Base-by-base conservation (phyloP, 2,329 filamentous ascomycete genomes). In the Alternaria sp. region DNA sequence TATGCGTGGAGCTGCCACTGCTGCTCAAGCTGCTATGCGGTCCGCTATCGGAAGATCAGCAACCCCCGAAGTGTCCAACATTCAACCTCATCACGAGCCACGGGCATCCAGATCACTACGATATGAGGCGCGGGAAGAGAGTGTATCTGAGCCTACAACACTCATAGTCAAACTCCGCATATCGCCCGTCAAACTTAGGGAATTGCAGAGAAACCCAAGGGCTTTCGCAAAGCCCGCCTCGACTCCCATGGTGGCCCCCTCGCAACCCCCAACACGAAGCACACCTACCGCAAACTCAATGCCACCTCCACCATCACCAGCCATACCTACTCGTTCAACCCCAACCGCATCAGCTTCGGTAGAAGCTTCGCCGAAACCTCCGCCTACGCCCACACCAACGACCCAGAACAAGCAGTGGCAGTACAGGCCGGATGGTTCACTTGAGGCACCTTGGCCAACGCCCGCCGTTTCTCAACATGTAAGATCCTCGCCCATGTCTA, bases 1-100 rank as follows among this genome's bases (percentile, higher is more conserved):
- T 49, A 93, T 97, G 87, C 89, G 94, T 57, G 93, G 93, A 54
- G 94, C 94, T 16, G 94, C 94, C 16, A 90, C 89, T 26, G 91
- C 90, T 43, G 94, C 94, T 5, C 91, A 94, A 75, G 92, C 93
- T 65, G 91, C 94, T 57, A 94, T 98, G 88, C 82, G 87, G 64
- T 90, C 90, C 36, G 90, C 92, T 65, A 81, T 85, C 46, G 83
- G 82, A n/a, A 89, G 95, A 62, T 97, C 94, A 32, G 92, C 94
- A 75, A 98, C 95, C 0, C 95, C 95, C 3, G 95, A 98, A 76
- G 83, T 89, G 9, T 86, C 84, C 44, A 80, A 83, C 55, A 82
- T 85, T 14, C 71, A 70, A 44, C 64, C 51, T 68, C 89, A 89
- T 70, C 88, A 91, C 70, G 93, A 97, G 76, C 87, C 90, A 1